Base-by-base conservation (phyloP, 1,284 basidiomycete species). In the Mycosarcoma maydis region DNA sequence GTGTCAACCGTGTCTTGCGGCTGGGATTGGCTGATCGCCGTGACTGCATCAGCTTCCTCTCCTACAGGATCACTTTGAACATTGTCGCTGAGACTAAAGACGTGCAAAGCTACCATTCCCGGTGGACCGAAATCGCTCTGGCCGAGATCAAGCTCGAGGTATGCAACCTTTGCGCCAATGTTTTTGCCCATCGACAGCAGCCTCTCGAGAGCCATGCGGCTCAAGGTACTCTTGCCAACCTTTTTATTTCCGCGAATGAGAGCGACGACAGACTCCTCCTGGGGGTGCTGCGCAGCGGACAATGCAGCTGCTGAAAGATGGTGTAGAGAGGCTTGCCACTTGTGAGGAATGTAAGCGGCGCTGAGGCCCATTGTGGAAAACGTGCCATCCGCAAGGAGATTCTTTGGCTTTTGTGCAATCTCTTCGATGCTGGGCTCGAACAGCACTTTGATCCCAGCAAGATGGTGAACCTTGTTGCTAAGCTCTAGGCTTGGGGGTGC, bases 101-200 rank as follows among this genome's bases (percentile, higher is more conserved):
- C 68, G 78, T 90, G 90, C 41, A 98, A 82, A 1, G 92, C 87
- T 3, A 97, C 90, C 81, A 91, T 86, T 0, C 94, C 94, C 0
- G 90, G 89, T 3, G 92, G 90, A 0, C 90, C 90, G 80, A 98
- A 96, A 82, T 98, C 94, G 8, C 92, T 90, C 83, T 98, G 95
- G 10, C 95, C 95, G 3, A 93, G 75, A 83, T 98, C 95, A 55
- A 91, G 91, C 78, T 98, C 94, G 6, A 98, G 86, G 81, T 88
- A 96, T 0, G 92, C 93, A 3, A 97, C 92, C 17, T 85, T 86
- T 20, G 61, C 53, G 8, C 52, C 61, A 11, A 85, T 85, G 80
- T 88, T 90, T 5, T 9, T 13, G 8, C 44, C 38, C 30, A 56
- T 83, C 23, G 81, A 83, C 11, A 91, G 81, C 19, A 97, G 83